Conservation (phyloP, 192 early-diverging fungal genomes). For the Podila verticillata region DNA sequence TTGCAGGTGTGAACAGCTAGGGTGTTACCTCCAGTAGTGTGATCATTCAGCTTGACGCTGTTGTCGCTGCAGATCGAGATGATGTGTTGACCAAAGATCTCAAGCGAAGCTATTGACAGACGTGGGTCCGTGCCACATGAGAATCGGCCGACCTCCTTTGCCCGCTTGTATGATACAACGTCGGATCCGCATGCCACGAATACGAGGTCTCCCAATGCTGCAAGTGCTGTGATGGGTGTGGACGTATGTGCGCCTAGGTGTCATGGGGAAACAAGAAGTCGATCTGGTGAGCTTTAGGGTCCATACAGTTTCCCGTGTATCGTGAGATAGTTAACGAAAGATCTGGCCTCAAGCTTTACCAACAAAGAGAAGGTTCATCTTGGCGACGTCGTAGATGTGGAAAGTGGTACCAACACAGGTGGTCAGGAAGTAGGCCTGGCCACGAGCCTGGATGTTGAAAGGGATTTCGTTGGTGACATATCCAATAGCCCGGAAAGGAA, state of each 20-base stretch:
- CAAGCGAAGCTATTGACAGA: constrained; percentile 60
- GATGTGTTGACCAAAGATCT: constrained; percentile 80
- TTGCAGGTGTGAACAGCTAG: neutral
- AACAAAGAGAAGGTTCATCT: constrained; percentile 83
- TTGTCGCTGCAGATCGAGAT: constrained; percentile 86
- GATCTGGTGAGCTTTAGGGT: neutral
- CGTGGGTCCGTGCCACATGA: constrained; percentile 19
- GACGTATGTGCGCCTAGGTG: constrained; percentile 66
- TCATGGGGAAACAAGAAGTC: neutral
- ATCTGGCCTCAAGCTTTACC: constrained; percentile 21
- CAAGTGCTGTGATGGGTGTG: constrained; percentile 75
- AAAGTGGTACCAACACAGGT: constrained; percentile 88
- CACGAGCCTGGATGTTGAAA: constrained; percentile 80
- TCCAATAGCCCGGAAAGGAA: constrained; percentile 92
- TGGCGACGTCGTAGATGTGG: constrained; percentile 89
- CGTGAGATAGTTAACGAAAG: neutral
- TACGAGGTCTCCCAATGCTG: constrained; percentile 73
- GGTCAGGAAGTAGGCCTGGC: constrained; percentile 83
- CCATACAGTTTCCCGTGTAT: neutral
- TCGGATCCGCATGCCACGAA: constrained; percentile 77
- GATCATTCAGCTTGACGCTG: constrained; percentile 80
- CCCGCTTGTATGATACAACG: constrained; percentile 73
- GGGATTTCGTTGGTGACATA: constrained; percentile 87
- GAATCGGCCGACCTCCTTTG: constrained; percentile 64
- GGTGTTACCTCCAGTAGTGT: constrained; percentile 69